Evolutionary conservation across 2,329 filamentous ascomycete species (phyloP), one percentile per base, ranked within the genome.

Genomic region (Aspergillus luchuensis): DNA sequence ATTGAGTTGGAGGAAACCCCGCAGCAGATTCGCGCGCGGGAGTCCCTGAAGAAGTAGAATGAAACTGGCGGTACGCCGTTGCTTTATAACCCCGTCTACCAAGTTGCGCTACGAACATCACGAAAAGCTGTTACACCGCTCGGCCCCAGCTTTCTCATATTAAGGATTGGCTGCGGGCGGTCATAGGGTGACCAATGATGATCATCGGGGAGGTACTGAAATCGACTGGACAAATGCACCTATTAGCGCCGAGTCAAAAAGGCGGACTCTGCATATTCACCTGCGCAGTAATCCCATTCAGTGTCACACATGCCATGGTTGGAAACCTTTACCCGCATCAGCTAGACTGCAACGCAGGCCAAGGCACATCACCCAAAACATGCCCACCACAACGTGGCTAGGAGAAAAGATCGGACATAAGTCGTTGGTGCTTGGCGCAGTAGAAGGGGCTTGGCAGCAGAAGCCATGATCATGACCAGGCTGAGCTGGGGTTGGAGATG

Each of bases 1-100:
- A 92, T 99, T 69, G 93, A 97, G 76, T 82, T 95, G 50, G 92
- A 98, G 73, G 89, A 94, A 65, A 71, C 69, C 56, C 65, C 68
- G 56, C 65, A 67, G 52, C 67, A 64, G 49, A 61, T 53, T 57
- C 67, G 59, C n/a, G 58, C 66, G 56, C 67, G 65, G 30, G 63
- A 67, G 33, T 41, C 56, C 17, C 50, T 69, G n/a, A 54, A 56
- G 55, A 67, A 63, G 56, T 60, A 61, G 45, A 64, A 60, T 36
- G 33, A 61, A 33, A 38, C 43, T 51, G 63, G 58, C 58, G 57
- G 47, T 19, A 15, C 36, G 60, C 25, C 39, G 47, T 53, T 62
- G 10, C 51, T 41, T 36, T 5, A 49, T 21, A 52, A 58, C 3
- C 11, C 33, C 47, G 25, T 33, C 25, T 30, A 19, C 15, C 47